Percentiles rank a stretch among this genome's conserved stretches.
Conservation (phyloP, 352 stramenopile genomes). For the Globisporangium mamillatum region DNA sequence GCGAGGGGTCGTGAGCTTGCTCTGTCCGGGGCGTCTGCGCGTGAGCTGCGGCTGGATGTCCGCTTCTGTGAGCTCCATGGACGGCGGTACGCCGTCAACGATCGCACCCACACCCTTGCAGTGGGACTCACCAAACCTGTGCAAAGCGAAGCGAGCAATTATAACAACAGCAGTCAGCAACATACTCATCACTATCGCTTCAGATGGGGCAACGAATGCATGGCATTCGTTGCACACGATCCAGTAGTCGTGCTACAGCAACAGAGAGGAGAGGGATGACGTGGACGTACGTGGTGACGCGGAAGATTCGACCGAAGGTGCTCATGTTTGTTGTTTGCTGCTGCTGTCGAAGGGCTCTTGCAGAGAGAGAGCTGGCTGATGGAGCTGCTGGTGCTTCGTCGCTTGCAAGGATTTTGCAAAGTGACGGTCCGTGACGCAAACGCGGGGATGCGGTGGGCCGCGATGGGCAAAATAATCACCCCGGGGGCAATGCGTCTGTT, state of each 20-base stretch:
- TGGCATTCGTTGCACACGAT: neutral
- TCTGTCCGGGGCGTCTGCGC: slow-evolving; percentile 95
- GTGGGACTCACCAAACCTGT: slow-evolving; percentile 97
- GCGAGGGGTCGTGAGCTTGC: slow-evolving; percentile 96
- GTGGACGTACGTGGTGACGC: slow-evolving; percentile 91
- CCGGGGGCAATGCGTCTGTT: neutral
- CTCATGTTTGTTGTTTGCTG: slow-evolving; percentile 45
- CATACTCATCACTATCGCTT: neutral
- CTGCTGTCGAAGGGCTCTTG: neutral
- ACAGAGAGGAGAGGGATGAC: neutral
- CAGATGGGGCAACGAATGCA: neutral
- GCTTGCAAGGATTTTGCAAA: slow-evolving; percentile 10
- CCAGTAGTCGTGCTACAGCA: neutral
- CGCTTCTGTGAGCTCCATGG: slow-evolving; percentile 91
- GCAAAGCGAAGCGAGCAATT: neutral
- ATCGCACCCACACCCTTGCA: slow-evolving; percentile 97
- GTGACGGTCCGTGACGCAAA: neutral
- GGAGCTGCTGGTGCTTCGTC: slow-evolving; percentile 4
- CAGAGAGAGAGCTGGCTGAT: neutral
- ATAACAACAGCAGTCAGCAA: neutral
- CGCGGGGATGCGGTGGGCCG: neutral
- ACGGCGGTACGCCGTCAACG: slow-evolving; percentile 97
- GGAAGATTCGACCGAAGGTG: slow-evolving; percentile 96
- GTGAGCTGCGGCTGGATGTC: slow-evolving; percentile 98
- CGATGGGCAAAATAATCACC: neutral